Percentiles rank a stretch among this genome's conserved stretches.
phyloP scores from a whole-genome alignment of 2,329 filamentous ascomycete species.

The Scedosporium apiospermum region DNA sequence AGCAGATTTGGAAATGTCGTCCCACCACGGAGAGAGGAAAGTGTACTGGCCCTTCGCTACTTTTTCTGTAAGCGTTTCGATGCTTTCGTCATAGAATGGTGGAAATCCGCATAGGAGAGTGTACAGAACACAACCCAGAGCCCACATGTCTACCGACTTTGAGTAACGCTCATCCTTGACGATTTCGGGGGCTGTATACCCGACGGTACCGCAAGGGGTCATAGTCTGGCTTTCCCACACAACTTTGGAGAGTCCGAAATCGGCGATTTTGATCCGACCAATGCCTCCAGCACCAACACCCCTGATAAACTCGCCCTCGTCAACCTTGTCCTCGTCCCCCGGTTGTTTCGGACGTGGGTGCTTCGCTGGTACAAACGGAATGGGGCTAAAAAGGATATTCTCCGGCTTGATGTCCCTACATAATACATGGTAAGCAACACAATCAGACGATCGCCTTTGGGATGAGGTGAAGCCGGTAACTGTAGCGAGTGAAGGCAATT shows the following conservation, averaged over 20 bases:
- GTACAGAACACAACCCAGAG: conserved; percentile 90
- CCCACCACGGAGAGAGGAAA: conserved; percentile 98
- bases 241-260: conserved; percentile 95
- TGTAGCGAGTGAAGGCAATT: no score
- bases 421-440: background rate
- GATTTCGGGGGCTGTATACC: conserved; percentile 96
- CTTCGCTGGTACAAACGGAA: conserved; percentile 70
- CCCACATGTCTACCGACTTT: conserved; percentile 99
- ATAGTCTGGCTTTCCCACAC: conserved; percentile 98
- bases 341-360: conserved; percentile 70
- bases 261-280: conserved; percentile 91
- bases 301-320: conserved; percentile 85
- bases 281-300: conserved; percentile 84
- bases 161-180: conserved; percentile 98
- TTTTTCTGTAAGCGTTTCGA: conserved; percentile 94
- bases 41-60: conserved; percentile 95
- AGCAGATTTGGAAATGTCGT: conserved; percentile 90
- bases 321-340: conserved; percentile 93
- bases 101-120: conserved; percentile 95
- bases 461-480: no score
- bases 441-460: background rate
- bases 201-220: conserved; percentile 98
- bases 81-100: conserved; percentile 97
- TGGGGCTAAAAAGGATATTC: conserved; percentile 88
- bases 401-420: conserved; percentile 93